Evolutionary conservation across 371 early-diverging fungal species (phyloP).

Genomic region (Dichotomocladium elegans): DNA sequence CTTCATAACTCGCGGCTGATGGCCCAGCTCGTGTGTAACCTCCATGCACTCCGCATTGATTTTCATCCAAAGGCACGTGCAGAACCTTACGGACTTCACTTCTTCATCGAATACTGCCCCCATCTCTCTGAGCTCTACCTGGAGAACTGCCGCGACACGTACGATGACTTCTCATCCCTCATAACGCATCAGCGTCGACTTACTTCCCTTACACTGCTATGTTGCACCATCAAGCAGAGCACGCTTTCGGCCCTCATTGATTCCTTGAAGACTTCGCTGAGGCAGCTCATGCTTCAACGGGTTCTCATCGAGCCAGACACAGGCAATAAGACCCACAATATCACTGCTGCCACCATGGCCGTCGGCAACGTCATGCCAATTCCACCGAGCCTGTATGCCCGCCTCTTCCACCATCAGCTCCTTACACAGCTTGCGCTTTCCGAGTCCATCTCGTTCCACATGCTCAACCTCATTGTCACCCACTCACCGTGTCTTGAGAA

Average conservation of each 20-base stretch:
- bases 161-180: slow-evolving; percentile 36
- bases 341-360: slow-evolving; percentile 5
- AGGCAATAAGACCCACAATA: background rate
- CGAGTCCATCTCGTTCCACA: slow-evolving; percentile 23
- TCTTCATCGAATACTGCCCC: slow-evolving; percentile 35
- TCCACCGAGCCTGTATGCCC: slow-evolving; percentile 12
- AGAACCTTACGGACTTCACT: slow-evolving; percentile 35
- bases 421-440: slow-evolving; percentile 33
- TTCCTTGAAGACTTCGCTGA: slow-evolving; percentile 8
- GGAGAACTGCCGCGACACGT: slow-evolving; percentile 42
- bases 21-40: slow-evolving; percentile 34
- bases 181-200: slow-evolving; percentile 20
- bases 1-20: slow-evolving; percentile 32
- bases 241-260: slow-evolving; percentile 19
- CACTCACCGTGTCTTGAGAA: slow-evolving; percentile 28
- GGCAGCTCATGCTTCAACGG: slow-evolving; percentile 22
- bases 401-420: slow-evolving; percentile 5
- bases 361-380: slow-evolving; percentile 18
- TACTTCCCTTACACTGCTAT: slow-evolving; percentile 25
- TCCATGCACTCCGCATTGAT: slow-evolving; percentile 40
- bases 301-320: slow-evolving; percentile 23
- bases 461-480: slow-evolving; percentile 16
- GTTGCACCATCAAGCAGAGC: slow-evolving; percentile 33
- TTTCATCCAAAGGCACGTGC: slow-evolving; percentile 35
- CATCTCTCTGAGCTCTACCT: slow-evolving; percentile 31